A percentile compares a stretch with the other conserved stretches of the same genome.
These are phyloP conservation scores for Aspergillus aculeatinus DNA, from an alignment of 2,329 filamentous ascomycete genomes.

Conservation along the genomic window DNA sequence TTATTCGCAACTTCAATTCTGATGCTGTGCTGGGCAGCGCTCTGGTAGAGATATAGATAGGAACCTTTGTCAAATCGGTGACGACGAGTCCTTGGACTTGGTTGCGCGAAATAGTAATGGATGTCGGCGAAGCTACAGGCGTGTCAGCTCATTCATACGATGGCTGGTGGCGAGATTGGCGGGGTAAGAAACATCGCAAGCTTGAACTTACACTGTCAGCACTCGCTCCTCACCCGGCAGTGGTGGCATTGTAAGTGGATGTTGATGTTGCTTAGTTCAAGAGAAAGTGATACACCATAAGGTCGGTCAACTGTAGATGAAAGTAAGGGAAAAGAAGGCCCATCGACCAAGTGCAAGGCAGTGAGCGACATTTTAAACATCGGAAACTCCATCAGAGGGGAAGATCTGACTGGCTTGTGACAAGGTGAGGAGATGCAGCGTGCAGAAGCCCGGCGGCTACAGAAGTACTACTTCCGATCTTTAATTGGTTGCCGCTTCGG, in stretches of 20 bases:
- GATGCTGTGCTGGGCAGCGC: conserved; percentile 52
- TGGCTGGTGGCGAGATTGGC: conserved; percentile 1
- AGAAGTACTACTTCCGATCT: conserved; percentile 19
- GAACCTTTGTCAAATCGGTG: conserved; percentile 65
- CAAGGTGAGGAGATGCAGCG: conserved; percentile 14
- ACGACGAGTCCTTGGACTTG: conserved; percentile 55
- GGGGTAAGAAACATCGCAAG: conserved; percentile 29
- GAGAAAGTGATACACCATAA: conserved; percentile 2
- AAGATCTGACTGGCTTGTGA: conserved; percentile 14
- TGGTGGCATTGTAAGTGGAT: conserved; percentile 42
- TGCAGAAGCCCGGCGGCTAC: conserved; percentile 22
- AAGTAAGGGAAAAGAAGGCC: conserved; percentile 1
- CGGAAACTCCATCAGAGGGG: conserved; percentile 9
- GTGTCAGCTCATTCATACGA: conserved; percentile 10
- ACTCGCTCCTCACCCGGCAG: conserved; percentile 48
- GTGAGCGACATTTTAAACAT: conserved; percentile 8
- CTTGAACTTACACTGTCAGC: conserved; percentile 41
- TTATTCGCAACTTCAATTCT: conserved; percentile 65
- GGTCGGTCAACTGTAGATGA: conserved; percentile 1
- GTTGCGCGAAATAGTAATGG: conserved; percentile 63
- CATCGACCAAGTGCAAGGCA: not conserved
- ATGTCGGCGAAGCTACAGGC: conserved; percentile 59
- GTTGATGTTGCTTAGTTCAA: conserved; percentile 1
- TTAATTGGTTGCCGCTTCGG: conserved; percentile 12
- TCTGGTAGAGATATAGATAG: conserved; percentile 65